A percentile compares a stretch with the other conserved stretches of the same genome.
phyloP scores from a whole-genome alignment of 352 stramenopile genomes.

The Phytophthora ohioensis region DNA sequence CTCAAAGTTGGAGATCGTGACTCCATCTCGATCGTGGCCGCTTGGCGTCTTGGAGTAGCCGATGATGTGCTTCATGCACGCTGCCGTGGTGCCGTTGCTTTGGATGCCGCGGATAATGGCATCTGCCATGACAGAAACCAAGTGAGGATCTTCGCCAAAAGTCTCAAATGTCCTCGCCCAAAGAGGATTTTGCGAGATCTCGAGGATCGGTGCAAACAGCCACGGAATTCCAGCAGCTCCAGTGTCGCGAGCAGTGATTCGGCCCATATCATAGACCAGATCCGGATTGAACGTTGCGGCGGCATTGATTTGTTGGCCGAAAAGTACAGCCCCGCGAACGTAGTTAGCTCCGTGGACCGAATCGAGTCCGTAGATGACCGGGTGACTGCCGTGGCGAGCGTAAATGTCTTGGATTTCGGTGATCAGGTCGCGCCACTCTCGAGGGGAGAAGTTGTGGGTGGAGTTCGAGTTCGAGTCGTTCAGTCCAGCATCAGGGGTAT shows the following conservation, averaged over 20 bases:
- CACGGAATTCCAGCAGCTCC: conserved; percentile 89
- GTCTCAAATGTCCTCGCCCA: conserved; percentile 94
- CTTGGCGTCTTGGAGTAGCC: conserved; percentile 86
- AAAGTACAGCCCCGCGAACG: conserved; percentile 82
- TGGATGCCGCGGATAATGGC: conserved; percentile 88
- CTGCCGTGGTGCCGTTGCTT: conserved; percentile 61
- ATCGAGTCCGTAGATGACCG: conserved; percentile 90
- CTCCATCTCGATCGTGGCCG: conserved; percentile 83
- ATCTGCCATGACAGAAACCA: conserved; percentile 84
- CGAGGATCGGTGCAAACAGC: conserved; percentile 91
- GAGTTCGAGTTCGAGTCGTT: conserved; percentile 37
- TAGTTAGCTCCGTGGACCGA: conserved; percentile 93
- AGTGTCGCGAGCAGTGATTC: conserved; percentile 87
- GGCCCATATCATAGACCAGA: conserved; percentile 69
- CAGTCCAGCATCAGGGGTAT: conserved; percentile 58
- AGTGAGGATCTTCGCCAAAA: conserved; percentile 92
- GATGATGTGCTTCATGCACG: conserved; percentile 93
- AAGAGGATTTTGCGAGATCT: conserved; percentile 88
- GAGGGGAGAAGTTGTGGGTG: conserved; percentile 59
- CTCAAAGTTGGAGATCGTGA: conserved; percentile 80
- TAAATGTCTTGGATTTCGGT: conserved; percentile 84
- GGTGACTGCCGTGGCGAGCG: conserved; percentile 60
- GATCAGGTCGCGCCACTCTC: conserved; percentile 79
- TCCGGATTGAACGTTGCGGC: conserved; percentile 90
- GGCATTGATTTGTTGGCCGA: conserved; percentile 90